These are phyloP conservation scores for Chamaecyparis obtusa DNA, from an alignment of 75 land plant species.

Conservation along the genomic window DNA sequence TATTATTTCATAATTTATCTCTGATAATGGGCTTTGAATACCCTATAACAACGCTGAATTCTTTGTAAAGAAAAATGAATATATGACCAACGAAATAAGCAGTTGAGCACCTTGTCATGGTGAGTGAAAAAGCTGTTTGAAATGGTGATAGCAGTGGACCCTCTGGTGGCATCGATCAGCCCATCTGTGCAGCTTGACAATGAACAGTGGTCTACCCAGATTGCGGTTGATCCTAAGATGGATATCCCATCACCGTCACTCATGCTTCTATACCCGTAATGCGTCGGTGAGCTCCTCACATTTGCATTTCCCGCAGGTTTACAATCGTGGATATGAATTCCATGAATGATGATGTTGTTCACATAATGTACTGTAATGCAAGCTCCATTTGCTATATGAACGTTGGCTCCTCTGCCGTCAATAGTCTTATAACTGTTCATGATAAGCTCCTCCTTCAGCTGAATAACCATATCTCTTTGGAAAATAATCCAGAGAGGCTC, in stretches of 20 bases:
- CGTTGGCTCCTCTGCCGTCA: slow-evolving; percentile 77
- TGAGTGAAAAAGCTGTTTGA: slow-evolving; percentile 85
- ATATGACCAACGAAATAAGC: neutral
- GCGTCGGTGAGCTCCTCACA: slow-evolving; percentile 68
- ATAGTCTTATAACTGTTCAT: slow-evolving; percentile 89
- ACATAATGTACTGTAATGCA: slow-evolving; percentile 74
- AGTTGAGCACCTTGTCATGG: slow-evolving; percentile 64
- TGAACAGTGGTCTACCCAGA: slow-evolving; percentile 81
- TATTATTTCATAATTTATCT: neutral
- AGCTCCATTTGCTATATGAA: slow-evolving; percentile 75
- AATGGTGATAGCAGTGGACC: slow-evolving; percentile 74
- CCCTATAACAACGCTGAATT: too few relatives aligned
- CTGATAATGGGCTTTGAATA: neutral
- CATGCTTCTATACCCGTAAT: slow-evolving; percentile 61
- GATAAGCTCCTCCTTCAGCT: slow-evolving; percentile 71
- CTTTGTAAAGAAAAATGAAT: neutral
- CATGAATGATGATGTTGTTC: slow-evolving; percentile 76
- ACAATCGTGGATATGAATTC: slow-evolving; percentile 78
- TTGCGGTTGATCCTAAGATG: slow-evolving; percentile 52
- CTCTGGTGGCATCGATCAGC: slow-evolving; percentile 71
- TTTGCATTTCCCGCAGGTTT: slow-evolving; percentile 70
- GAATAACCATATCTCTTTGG: slow-evolving; percentile 74
- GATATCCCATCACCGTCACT: slow-evolving; percentile 80
- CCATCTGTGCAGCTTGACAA: slow-evolving; percentile 79
- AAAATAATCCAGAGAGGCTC: slow-evolving; percentile 75